Base-by-base conservation (phyloP, 768 basidiomycete genomes). In the Mycena vulgaris region DNA sequence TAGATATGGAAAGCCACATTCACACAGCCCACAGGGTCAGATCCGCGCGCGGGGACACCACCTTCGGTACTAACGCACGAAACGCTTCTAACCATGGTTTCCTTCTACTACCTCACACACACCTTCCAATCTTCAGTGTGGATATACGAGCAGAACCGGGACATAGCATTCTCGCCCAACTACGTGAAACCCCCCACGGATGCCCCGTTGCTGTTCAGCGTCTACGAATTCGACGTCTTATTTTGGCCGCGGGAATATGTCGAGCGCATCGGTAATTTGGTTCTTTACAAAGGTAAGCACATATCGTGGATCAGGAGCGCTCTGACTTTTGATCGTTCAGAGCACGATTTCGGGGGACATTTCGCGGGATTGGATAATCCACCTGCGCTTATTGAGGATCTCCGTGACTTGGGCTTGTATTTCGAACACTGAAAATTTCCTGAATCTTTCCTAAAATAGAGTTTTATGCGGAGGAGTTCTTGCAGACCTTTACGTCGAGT, bases 31-130 rank as follows among this genome's bases (percentile, higher is more conserved):
- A 63, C 27, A 67, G 61, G 70, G 69, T 49, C 68, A 7, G 59
- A 63, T 63, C 40, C 72, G 61, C 65, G 66, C 63, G 52, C 62
- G 17, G 59, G 75, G 27, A 67, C 66, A 33, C 30, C 57, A 1
- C 62, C 56, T 1, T 69, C 60, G 27, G 39, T 51, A 30, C 63
- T 68, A 53, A 52, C 63, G 28, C 10, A 48, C 27, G 42, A 37
- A 11, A 68, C 68, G 23, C 63, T 77, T 59, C 63, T 77, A 14
- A 73, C 73, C 47, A 74, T 74, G 27, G 67, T 76, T 21, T 77
- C 78, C 23, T 51, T 78, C 4, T 78, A 78, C 69, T 77, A 66
- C 55, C 72, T 78, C 52, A 74, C 76, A 6, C 27, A 68, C n/a
- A 66, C 76, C 10, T 75, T 76, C 70, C 51, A 59, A 21, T 74